Conservation (phyloP, 805 yeast genomes). For the Metschnikowia baotianmanensis region DNA sequence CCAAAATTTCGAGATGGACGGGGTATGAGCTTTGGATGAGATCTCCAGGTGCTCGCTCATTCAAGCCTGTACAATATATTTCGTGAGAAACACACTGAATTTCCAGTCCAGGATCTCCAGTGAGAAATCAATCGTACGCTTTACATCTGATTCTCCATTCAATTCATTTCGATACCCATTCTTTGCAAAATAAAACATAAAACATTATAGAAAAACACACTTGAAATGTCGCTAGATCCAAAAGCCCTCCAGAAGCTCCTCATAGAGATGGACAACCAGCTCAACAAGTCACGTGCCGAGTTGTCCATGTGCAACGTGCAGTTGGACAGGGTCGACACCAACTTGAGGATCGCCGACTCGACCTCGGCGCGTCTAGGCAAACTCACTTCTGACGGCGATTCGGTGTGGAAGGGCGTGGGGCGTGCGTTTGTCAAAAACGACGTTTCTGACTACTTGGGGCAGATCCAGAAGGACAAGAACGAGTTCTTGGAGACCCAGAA, state of each 20-base stretch:
- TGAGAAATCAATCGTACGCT: too few species aligned
- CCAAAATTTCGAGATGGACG: too few species aligned
- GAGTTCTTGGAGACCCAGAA: constrained; percentile 57
- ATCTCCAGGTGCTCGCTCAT: too few species aligned
- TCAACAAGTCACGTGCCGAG: constrained; percentile 58
- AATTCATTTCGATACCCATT: too few species aligned
- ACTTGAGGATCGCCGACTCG: constrained; percentile 50
- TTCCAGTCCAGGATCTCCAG: too few species aligned
- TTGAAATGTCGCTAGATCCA: constrained; percentile 42
- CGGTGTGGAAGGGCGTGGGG: constrained; percentile 86
- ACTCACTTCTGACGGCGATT: constrained; percentile 36
- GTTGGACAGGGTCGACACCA: constrained; percentile 47
- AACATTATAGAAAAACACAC: background rate
- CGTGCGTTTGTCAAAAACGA: constrained; percentile 59
- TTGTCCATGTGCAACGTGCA: constrained; percentile 54
- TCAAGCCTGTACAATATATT: too few species aligned
- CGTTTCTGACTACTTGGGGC: constrained; percentile 44
- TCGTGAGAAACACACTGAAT: too few species aligned
- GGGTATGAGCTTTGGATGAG: too few species aligned
- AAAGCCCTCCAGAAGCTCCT: constrained; percentile 53
- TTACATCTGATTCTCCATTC: too few species aligned
- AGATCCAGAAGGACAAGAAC: constrained; percentile 50
- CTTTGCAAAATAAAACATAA: background rate
- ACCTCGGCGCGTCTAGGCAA: constrained; percentile 55
- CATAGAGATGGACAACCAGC: constrained; percentile 65